phyloP scores from a whole-genome alignment of 306 rosid species.

The Sicyos edulis region DNA sequence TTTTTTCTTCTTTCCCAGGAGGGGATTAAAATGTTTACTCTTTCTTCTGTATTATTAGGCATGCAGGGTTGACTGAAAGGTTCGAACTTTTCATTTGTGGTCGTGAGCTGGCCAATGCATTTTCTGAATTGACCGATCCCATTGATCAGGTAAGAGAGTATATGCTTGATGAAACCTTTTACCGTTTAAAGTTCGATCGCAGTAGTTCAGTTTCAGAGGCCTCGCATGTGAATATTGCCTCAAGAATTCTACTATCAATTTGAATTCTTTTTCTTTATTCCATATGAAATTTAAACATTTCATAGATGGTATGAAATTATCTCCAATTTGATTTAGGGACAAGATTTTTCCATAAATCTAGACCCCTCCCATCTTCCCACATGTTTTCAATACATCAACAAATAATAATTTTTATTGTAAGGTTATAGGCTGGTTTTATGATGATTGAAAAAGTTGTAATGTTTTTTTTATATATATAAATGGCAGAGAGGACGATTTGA shows the following conservation, averaged over 20 bases:
- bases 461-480: no score
- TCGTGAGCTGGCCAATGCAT: conserved; percentile 94
- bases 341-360: background rate
- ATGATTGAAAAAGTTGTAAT: no score
- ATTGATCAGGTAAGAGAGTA: conserved; percentile 70
- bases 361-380: background rate
- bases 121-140: conserved; percentile 96
- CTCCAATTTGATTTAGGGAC: background rate
- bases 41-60: conserved; percentile 38
- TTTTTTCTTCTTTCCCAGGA: background rate
- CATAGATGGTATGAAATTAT: background rate
- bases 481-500: conserved; percentile 76
- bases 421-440: no score
- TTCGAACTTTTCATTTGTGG: conserved; percentile 96
- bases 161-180: background rate
- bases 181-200: background rate
- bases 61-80: conserved; percentile 78
- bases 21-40: conserved; percentile 22
- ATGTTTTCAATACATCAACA: background rate
- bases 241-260: background rate
- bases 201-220: conserved; percentile 11
- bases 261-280: background rate
- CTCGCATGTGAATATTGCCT: background rate
- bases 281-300: background rate
- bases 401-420: no score